A percentile compares a stretch with the other conserved stretches of the same genome.
Conservation (phyloP, 164 flowering plant species). For the Kingdonia uniflora region DNA sequence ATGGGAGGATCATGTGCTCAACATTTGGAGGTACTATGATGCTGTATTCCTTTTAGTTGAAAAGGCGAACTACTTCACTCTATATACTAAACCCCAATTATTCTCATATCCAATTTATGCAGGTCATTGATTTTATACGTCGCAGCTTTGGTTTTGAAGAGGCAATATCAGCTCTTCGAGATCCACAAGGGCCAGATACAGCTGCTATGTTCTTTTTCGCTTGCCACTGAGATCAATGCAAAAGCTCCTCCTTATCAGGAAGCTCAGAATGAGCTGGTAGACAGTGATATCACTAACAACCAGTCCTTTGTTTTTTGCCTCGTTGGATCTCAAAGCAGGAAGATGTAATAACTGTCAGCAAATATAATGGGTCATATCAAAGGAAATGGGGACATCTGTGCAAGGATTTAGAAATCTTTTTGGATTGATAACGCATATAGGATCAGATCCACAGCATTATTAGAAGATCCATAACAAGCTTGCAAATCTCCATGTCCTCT, state of each 20-base stretch:
- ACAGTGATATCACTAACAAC: constrained; percentile 18
- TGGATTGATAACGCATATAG: constrained; percentile 27
- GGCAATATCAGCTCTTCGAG: constrained; percentile 84
- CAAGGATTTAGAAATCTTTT: constrained; percentile 73
- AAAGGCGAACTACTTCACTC: neutral
- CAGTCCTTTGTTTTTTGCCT: constrained; percentile 27
- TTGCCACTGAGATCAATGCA: constrained; percentile 66
- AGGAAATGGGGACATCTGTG: constrained; percentile 87
- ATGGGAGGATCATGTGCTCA: constrained; percentile 88
- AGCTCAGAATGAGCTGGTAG: constrained; percentile 28
- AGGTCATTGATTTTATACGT: constrained; percentile 88
- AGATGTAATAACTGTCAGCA: constrained; percentile 74
- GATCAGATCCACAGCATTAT: too few relatives aligned
- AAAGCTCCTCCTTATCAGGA: constrained; percentile 26
- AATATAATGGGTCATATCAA: constrained; percentile 83
- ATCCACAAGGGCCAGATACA: constrained; percentile 83
- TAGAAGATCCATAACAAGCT: too few relatives aligned
- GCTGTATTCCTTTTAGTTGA: neutral
- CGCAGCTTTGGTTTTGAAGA: constrained; percentile 89
- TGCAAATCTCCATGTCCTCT: too few relatives aligned
- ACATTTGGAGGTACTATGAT: constrained; percentile 76
- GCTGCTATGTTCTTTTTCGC: constrained; percentile 97
- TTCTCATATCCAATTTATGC: constrained; percentile 13
- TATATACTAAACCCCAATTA: constrained; percentile 1
- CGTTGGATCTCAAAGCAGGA: constrained; percentile 55